Percentiles rank a stretch among this genome's conserved stretches.
phyloP scores from a whole-genome alignment of 2,329 filamentous ascomycete genomes.

The Fusarium sp. region DNA sequence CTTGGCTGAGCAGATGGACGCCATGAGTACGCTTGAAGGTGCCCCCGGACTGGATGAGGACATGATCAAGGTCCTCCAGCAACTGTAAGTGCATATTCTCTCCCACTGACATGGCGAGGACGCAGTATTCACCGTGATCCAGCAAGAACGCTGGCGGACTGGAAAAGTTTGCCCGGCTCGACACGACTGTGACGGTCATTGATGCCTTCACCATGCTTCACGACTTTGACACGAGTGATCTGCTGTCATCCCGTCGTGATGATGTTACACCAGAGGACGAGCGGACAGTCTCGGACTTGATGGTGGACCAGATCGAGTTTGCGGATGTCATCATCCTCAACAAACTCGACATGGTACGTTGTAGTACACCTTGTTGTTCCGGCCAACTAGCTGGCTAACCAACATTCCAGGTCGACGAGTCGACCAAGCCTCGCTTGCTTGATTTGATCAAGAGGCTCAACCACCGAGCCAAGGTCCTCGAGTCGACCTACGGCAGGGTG shows the following conservation, averaged over 20 bases:
- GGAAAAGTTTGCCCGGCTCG: constrained; percentile 70
- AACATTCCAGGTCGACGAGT: constrained; percentile 48
- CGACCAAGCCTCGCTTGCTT: constrained; percentile 57
- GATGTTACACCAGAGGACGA: constrained; percentile 74
- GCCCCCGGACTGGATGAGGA: constrained; percentile 48
- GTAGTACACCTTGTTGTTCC: rapidly evolving
- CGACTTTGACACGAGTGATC: constrained; percentile 75
- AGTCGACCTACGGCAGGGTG: constrained; percentile 66
- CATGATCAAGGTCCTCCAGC: constrained; percentile 49
- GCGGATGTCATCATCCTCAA: constrained; percentile 77
- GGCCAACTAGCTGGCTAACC: neutral
- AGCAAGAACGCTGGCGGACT: constrained; percentile 68
- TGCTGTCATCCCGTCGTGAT: constrained; percentile 70
- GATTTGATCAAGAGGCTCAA: constrained; percentile 70
- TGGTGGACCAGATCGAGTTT: constrained; percentile 82
- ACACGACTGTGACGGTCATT: constrained; percentile 77
- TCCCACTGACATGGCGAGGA: too few species aligned
- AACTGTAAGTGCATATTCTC: too few species aligned
- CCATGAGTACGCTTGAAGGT: constrained; percentile 45
- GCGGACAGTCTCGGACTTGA: constrained; percentile 76
- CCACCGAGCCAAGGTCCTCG: constrained; percentile 70
- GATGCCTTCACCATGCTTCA: constrained; percentile 77
- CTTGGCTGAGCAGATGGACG: constrained; percentile 58
- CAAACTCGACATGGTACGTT: constrained; percentile 69
- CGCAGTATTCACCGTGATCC: neutral